Base-by-base conservation (phyloP, 257 asterid species). In the Asclepias syriaca region DNA sequence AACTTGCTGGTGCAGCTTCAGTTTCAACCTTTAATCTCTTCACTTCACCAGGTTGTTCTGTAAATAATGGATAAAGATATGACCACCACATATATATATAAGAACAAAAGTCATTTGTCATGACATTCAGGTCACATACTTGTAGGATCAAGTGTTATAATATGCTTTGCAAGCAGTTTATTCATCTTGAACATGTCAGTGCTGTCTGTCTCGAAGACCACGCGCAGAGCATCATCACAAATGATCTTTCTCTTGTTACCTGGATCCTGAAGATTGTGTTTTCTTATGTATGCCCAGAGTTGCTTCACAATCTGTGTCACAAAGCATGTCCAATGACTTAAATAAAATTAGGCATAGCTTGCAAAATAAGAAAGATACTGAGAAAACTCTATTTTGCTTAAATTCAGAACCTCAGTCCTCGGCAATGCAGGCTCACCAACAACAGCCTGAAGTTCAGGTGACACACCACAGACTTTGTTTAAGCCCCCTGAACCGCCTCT, bases 141-240 rank as follows among this genome's bases (percentile, higher is more conserved):
- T 7, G 83, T 61, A 29, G 92, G 87, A 55, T 88, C 96, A 43
- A 85, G 92, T 5, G 94, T 77, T 13, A 81, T 77, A 49, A 92
- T 92, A 77, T 90, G 98, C 68, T 92, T 88, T 12, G 98, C 88
- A 59, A 90, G 90, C 85, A 92, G 79, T 83, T 92, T 88, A 79
- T 90, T 92, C 96, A 90, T 90, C 96, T 90, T 92, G 90, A 81
- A 77, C 81, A 81, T 77, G 45, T 77, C 79, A 2, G 79, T 77
- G 67, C 79, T 70, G 71, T 81, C 80, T 19, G 80, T 80, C 48
- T 80, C 84, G 12, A 76, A 80, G 12, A 76, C 75, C 76, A 73
- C 24, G n/a, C 72, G 78, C 57, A 81, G 45, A 49, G 70, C 81
- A 19, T 81, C 82, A 39, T 81, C 72, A 65, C 74, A 78, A 13